These are phyloP conservation scores for Lasiosphaeriaceae sp. DNA, from an alignment of 495 filamentous ascomycete genomes.

Conservation along the genomic window DNA sequence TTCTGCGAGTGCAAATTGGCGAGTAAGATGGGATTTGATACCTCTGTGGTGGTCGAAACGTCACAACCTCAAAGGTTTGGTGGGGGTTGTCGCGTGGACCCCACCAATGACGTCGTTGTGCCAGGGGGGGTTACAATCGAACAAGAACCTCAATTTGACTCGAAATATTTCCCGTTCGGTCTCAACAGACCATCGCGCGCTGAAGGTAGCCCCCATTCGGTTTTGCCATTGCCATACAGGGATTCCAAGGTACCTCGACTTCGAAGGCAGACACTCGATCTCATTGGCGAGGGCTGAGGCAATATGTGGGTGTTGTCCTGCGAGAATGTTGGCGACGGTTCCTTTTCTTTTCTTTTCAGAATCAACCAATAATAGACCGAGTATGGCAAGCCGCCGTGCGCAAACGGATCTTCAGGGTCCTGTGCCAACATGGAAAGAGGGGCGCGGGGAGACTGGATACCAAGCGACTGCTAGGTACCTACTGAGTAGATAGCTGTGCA, in stretches of 20 bases:
- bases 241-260: background rate
- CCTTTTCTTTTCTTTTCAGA: background rate
- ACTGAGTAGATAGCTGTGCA: background rate
- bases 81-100: background rate
- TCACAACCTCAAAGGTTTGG: background rate
- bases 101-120: conserved; percentile 18
- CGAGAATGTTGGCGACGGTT: background rate
- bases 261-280: background rate
- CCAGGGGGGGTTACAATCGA: background rate
- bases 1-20: background rate
- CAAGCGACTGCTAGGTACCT: background rate
- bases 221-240: background rate
- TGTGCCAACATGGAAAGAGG: background rate
- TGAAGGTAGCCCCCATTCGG: background rate
- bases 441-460: background rate
- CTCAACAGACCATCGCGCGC: background rate
- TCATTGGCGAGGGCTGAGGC: background rate
- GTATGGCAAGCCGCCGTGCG: background rate
- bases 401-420: conserved; percentile 23
- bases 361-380: conserved; percentile 1
- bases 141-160: background rate
- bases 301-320: background rate
- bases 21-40: background rate
- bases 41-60: background rate
- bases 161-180: background rate